Base-by-base conservation (phyloP, 148 eudicot species). In the Nepenthes gracilis region DNA sequence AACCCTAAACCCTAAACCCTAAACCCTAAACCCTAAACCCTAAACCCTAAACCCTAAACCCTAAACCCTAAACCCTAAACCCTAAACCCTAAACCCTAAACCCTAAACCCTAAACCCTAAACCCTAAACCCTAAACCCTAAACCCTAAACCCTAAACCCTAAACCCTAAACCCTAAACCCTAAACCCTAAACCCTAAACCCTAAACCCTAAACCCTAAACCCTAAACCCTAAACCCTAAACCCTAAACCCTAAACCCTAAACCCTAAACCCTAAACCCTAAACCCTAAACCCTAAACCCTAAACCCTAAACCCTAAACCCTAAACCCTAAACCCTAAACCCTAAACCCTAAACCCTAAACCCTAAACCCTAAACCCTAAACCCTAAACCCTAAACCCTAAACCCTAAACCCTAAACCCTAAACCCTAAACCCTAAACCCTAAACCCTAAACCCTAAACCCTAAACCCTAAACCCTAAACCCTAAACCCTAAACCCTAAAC, bases 291-390 rank as follows among this genome's bases (percentile, higher is more conserved):
- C 64, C 64, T 33, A 12, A 47, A 61, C 54, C 62, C 23, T 38
- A 61, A 61, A 9, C 64, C 64, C 40, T 38, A 61, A 61, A 48
- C 64, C 33, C 58, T 8, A 15, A 15, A 23, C 58, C 60, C n/a
- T 7, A 54, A 57, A 57, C 60, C 60, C 43, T 38, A 61, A 54
- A 54, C 64, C 54, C 64, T 61, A 61, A 61, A 61, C 54, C 64
- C 64, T 61, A 61, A 61, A 61, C 64, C 54, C 54, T 47, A 61
- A 61, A 61, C 64, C 64, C 54, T 12, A 61, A 61, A 32, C 34
- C 54, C 38, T 9, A 15, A 61, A 47, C 50, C 64, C 38, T 33
- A 45, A 61, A 47, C 49, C 54, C 54, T 33, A 47, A 61, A 47
- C 54, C 64, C n/a, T 15, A 61, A 61, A 23, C 64, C 64, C 37